Evolutionary conservation across 1,284 basidiomycete species (phyloP).

Genomic region (Cystobasidiaceae sp.): DNA sequence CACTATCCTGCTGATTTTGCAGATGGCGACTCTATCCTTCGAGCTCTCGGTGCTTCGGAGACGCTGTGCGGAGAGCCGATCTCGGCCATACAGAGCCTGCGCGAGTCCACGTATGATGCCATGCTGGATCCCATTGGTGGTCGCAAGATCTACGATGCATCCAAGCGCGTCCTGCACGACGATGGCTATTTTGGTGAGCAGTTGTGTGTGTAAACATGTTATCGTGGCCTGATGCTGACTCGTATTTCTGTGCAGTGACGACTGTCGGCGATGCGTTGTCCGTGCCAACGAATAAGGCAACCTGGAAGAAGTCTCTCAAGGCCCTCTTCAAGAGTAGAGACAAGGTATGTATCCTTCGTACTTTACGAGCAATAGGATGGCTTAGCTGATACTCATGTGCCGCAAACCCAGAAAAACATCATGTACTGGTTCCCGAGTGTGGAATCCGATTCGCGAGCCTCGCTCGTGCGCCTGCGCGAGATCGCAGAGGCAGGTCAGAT

Average conservation of each 20-base stretch:
- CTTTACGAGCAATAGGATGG: neutral
- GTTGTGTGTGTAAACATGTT: no score
- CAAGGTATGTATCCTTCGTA: neutral
- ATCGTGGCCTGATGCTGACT: no score
- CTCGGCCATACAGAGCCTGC: constrained; percentile 47
- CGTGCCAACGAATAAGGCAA: constrained; percentile 44
- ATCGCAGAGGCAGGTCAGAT: constrained; percentile 34
- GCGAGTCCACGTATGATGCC: constrained; percentile 48
- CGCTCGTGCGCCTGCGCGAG: constrained; percentile 33
- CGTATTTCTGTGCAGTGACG: constrained; percentile 25
- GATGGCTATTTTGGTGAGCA: constrained; percentile 40
- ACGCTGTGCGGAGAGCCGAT: constrained; percentile 48
- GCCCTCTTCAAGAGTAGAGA: constrained; percentile 47
- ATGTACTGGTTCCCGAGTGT: constrained; percentile 43
- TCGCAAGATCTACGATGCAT: constrained; percentile 48
- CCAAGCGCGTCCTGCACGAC: constrained; percentile 46
- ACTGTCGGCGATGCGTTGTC: constrained; percentile 46
- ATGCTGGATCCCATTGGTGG: constrained; percentile 44
- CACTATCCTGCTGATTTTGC: constrained; percentile 46
- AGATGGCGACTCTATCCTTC: constrained; percentile 45
- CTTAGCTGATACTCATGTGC: neutral
- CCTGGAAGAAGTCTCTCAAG: constrained; percentile 38
- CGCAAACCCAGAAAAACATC: constrained; percentile 45
- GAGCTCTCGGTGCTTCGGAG: constrained; percentile 48
- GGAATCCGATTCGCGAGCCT: constrained; percentile 31